A percentile compares a stretch with the other conserved stretches of the same genome.
These are phyloP conservation scores for Aleurites moluccanus DNA, from an alignment of 441 rosid species.

Conservation along the genomic window DNA sequence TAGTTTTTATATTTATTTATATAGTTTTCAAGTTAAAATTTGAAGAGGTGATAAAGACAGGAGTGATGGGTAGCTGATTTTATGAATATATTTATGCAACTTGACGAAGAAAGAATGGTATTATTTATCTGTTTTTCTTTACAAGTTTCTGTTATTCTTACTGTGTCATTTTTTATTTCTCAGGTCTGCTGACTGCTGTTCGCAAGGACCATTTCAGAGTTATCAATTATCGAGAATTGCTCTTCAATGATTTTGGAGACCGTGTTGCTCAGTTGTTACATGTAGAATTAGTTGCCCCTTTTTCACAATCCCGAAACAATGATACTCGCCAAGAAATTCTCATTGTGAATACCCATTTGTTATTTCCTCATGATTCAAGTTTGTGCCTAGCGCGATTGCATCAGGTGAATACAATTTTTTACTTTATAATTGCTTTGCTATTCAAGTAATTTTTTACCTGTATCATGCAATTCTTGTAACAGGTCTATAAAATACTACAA, in stretches of 20 bases:
- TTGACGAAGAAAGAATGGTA: conserved; percentile 3
- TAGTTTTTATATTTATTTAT: background rate
- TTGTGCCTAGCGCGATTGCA: conserved; percentile 65
- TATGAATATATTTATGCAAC: background rate
- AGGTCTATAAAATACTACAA: conserved; percentile 87
- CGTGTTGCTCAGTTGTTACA: conserved; percentile 86
- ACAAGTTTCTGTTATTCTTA: conserved; percentile 10
- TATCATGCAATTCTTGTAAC: conserved; percentile 1
- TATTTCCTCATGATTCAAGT: conserved; percentile 86
- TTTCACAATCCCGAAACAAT: conserved; percentile 41
- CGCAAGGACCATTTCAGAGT: conserved; percentile 73
- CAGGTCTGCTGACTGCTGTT: conserved; percentile 77
- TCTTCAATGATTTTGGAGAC: conserved; percentile 79
- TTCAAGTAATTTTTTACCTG: background rate
- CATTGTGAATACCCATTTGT: conserved; percentile 84
- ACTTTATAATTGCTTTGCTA: background rate
- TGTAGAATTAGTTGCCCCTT: conserved; percentile 60
- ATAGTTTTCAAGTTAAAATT: background rate
- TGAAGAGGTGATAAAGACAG: too few species aligned
- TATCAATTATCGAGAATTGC: conserved; percentile 58
- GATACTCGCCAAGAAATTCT: conserved; percentile 67
- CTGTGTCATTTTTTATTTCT: conserved; percentile 14
- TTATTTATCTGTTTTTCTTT: background rate
- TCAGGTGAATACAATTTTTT: conserved; percentile 41
- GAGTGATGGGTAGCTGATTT: background rate